These are phyloP conservation scores for Noccaea bulbosa DNA, from an alignment of 345 rosid genomes.

Conservation along the genomic window DNA sequence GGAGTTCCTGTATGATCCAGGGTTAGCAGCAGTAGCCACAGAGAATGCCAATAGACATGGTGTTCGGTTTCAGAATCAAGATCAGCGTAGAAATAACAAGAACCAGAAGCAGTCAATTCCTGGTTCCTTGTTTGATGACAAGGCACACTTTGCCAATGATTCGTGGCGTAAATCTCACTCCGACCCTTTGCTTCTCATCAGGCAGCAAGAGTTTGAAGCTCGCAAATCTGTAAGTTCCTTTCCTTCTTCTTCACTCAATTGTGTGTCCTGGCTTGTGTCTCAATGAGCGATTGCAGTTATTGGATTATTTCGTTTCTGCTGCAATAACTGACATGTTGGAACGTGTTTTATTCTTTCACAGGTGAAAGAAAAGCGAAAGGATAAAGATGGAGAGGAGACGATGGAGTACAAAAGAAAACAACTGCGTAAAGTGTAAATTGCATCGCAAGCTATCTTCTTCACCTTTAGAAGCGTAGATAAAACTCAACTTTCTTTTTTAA, in stretches of 20 bases:
- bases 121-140: constrained; percentile 91
- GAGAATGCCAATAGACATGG: constrained; percentile 54
- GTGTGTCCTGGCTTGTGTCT: background rate
- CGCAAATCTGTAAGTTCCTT: constrained; percentile 71
- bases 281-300: background rate
- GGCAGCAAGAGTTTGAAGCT: constrained; percentile 93
- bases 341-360: constrained; percentile 30
- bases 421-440: constrained; percentile 45
- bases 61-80: constrained; percentile 73
- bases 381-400: constrained; percentile 44
- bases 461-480: too few species aligned
- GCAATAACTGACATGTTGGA: constrained; percentile 21
- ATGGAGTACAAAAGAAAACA: constrained; percentile 45
- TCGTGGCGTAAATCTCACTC: constrained; percentile 94
- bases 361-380: constrained; percentile 59
- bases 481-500: too few species aligned
- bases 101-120: constrained; percentile 57
- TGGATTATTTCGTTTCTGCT: background rate
- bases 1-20: constrained; percentile 91
- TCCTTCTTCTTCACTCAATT: background rate
- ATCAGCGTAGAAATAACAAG: constrained; percentile 44
- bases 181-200: constrained; percentile 88
- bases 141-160: constrained; percentile 78
- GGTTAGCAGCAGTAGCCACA: constrained; percentile 74
- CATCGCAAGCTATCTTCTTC: constrained; percentile 53